Base-by-base conservation (phyloP, 495 filamentous ascomycete genomes). In the Podospora tetraspora region DNA sequence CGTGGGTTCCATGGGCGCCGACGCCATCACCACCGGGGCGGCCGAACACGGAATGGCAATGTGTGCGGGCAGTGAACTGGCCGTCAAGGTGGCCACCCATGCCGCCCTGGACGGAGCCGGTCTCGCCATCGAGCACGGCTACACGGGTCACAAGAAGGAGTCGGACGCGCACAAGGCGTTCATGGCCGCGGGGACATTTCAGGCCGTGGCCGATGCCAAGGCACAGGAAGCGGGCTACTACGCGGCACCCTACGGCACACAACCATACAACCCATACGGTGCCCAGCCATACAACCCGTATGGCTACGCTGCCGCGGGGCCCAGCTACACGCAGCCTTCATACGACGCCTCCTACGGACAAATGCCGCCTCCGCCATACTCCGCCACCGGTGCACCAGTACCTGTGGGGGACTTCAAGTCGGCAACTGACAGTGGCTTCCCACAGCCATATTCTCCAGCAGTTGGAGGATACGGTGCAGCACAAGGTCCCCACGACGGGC, bases 221-320 rank as follows among this genome's bases (percentile, higher is more conserved):
- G 79, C 75, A 76, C 79, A 65, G 74, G 72, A n/a, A 79, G 80
- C 25, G 71, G 81, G 57, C 71, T 82, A 16, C 76, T 81, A 71
- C 77, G 78, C 6, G 58, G 21, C 30, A 34, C 25, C 63, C 13
- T 62, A 66, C 58, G 37, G 43, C 43, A n/a, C 43, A 6, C 37
- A 52, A 7, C 37, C 16, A 52, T 52, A n/a, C 37, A 52, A 52
- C 37, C 25, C 63, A 24, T 64, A 64, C 23, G 32, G 21, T 52
- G 29, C 32, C 12, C 64, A 66, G 56, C 62, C 21, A 64, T 52
- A 52, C 19, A 52, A 52, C 43, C 43, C 43, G 8, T 52, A 52
- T n/a, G 52, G 57, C 10, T 66, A 66, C 56, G n/a, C 25, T 4
- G 64, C 58, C 29, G 65, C 29, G 9, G 30, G 65, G n/a, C 60